Base-by-base conservation (phyloP, 2,329 filamentous ascomycete species). In the Aschersonia sp. region DNA sequence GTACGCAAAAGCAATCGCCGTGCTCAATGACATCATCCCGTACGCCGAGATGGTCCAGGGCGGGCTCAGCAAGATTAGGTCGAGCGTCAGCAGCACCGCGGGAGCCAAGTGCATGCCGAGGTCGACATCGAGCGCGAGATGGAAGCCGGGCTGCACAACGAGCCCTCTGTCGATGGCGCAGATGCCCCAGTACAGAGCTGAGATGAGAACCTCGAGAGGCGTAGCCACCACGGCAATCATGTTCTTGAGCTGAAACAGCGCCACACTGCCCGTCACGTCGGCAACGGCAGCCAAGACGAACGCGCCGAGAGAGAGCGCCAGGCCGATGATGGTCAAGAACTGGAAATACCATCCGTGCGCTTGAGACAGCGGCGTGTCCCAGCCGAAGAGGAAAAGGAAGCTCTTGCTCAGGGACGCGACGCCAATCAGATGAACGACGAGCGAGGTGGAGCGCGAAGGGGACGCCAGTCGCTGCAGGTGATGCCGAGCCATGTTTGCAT, bases 241-340 rank as follows among this genome's bases (percentile, higher is more conserved):
- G 60, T 88, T 88, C 63, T 88, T 88, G 48, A 73, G 57, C 2
- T 65, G 59, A 63, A 87, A 87, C 10, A 85, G 67, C n/a, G 58
- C 59, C 1, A 62, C 64, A 37, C 69, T 79, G 30, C 76, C 60
- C 0, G 77, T 78, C 7, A 86, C 55, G 60, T 88, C 84, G 47
- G 83, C 79, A 37, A 81, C 58, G 5, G 83, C 64, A 4, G 76
- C 85, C 30, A 75, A 63, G 45, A 63, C 54, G 60, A 87, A 87
- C 46, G 79, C 82, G 43, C 71, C 54, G 9, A 76, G 70, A 1
- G 81, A 73, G 30, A 83, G 65, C 1, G 71, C 67, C 42, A 87
- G 72, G 30, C 82, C 83, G 49, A 87, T 74, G 58, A 87, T 87
- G 53, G 83, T 88, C 33, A 88, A 71, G 57, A 83, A 86, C 60